phyloP scores from a whole-genome alignment of 805 yeast genomes.

The Candida michaelii region DNA sequence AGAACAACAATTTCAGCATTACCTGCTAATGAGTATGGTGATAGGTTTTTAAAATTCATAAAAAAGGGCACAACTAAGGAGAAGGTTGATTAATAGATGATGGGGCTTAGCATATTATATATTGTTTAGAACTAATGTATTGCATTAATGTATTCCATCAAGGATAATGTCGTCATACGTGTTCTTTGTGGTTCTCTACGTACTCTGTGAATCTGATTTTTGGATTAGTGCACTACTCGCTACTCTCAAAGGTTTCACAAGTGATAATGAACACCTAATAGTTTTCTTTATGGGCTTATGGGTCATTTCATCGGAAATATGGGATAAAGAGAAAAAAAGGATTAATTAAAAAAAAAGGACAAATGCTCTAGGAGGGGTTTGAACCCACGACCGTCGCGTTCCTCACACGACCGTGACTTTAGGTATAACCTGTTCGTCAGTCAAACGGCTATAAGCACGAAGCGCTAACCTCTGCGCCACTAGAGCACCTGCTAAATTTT shows the following conservation, averaged over 20 bases:
- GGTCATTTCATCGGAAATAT: too few species aligned
- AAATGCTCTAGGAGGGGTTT: constrained; percentile 54
- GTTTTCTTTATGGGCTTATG: too few species aligned
- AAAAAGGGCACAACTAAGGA: constrained; percentile 14
- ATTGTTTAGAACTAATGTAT: constrained; percentile 7
- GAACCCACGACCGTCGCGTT: constrained; percentile 58
- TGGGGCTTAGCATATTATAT: constrained; percentile 3
- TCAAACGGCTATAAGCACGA: constrained; percentile 51
- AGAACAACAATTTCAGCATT: constrained; percentile 78
- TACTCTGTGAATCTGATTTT: neutral
- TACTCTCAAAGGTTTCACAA: too few species aligned
- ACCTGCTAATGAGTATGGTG: constrained; percentile 89
- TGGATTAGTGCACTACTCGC: too few species aligned
- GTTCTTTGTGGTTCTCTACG: neutral
- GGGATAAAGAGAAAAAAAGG: neutral
- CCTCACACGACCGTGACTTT: constrained; percentile 54
- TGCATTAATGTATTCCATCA: neutral
- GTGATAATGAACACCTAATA: too few species aligned
- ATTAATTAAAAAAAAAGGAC: constrained; percentile 25
- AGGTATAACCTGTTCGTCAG: constrained; percentile 45
- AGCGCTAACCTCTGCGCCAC: constrained; percentile 58
- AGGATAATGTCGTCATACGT: too few species aligned
- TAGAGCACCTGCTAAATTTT: constrained; percentile 31
- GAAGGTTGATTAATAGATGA: neutral
- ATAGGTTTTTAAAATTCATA: constrained; percentile 76